Base-by-base conservation (phyloP, 805 yeast genomes). In the Yamadazyma sp. region DNA sequence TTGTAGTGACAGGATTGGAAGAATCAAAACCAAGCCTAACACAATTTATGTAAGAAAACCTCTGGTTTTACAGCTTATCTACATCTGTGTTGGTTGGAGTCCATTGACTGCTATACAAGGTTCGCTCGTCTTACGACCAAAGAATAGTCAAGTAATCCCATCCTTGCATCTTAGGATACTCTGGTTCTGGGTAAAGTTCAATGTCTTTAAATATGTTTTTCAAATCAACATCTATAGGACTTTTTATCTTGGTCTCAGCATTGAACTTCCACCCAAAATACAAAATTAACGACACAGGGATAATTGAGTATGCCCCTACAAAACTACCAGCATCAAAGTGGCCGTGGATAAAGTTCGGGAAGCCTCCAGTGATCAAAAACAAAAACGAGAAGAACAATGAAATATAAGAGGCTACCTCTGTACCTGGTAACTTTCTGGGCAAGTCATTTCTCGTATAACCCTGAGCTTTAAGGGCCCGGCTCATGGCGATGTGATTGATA, bases 251-350 rank as follows among this genome's bases (percentile, higher is more conserved):
- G 6, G 40, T 37, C 29, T 19, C 35, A 4, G 61, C 58, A 57
- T 68, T 74, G 3, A 69, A 3, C 52, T 77, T 75, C 60, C 80
- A 87, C 5, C 81, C 85, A 29, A 73, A 42, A 57, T 75, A 83
- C 32, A 83, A 62, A 5, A 64, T 59, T 3, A 74, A 42, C 44
- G 77, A 69, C 38, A 76, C 67, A 26, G 83, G 86, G 32, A 83
- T 53, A 0, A 87, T 82, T 45, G 83, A 69, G 59, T 83, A 83
- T 6, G 89, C 84, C 17, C 89, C 88, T 36, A 83, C 59, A 51
- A 83, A 83, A 54, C 78, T 79, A 6, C 75, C 60, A 2, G 57
- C 70, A 6, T 65, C 70, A 67, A 79, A 80, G 13, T 68, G 66
- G 4, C 70, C 70, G 60, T 33, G 39, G 41, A 83, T 71, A 59